Conservation (phyloP, 768 basidiomycete genomes). For the Agaricus blazei region DNA sequence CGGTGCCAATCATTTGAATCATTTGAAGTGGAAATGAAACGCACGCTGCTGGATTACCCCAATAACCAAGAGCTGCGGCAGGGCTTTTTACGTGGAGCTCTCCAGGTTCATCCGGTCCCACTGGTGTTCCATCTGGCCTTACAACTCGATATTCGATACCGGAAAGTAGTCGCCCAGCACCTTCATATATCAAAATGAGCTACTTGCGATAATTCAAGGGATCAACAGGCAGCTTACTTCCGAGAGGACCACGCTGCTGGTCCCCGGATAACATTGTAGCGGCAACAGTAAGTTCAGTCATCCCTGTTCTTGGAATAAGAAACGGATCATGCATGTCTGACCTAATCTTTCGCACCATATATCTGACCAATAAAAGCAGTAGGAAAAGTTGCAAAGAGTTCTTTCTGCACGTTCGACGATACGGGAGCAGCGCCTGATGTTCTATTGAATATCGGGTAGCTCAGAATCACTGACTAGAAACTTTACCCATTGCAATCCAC, state of each 20-base stretch:
- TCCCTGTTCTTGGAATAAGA: slow-evolving; percentile 10
- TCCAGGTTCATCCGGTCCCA: slow-evolving; percentile 38
- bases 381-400: slow-evolving; percentile 42
- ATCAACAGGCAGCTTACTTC: slow-evolving; percentile 23
- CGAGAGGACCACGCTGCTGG: slow-evolving; percentile 33
- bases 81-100: slow-evolving; percentile 45
- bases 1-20: slow-evolving; percentile 7
- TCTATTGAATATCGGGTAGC: slow-evolving; percentile 20
- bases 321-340: not conserved
- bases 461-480: slow-evolving; percentile 10
- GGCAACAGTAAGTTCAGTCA: slow-evolving; percentile 38
- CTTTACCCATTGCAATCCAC: slow-evolving; percentile 34
- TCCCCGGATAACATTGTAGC: slow-evolving; percentile 39
- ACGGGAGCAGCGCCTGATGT: slow-evolving; percentile 54
- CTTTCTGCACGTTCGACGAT: slow-evolving; percentile 42
- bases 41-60: slow-evolving; percentile 47
- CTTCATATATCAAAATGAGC: slow-evolving; percentile 13
- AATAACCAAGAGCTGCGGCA: slow-evolving; percentile 36
- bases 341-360: slow-evolving; percentile 36
- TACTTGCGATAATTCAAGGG: slow-evolving; percentile 6
- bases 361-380: slow-evolving; percentile 51
- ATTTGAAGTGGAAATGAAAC: slow-evolving; percentile 18
- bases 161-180: slow-evolving; percentile 38
- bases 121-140: slow-evolving; percentile 39
- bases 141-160: slow-evolving; percentile 40